phyloP scores from a whole-genome alignment of 208 protist species.

The Paratrypanosoma confusum region DNA sequence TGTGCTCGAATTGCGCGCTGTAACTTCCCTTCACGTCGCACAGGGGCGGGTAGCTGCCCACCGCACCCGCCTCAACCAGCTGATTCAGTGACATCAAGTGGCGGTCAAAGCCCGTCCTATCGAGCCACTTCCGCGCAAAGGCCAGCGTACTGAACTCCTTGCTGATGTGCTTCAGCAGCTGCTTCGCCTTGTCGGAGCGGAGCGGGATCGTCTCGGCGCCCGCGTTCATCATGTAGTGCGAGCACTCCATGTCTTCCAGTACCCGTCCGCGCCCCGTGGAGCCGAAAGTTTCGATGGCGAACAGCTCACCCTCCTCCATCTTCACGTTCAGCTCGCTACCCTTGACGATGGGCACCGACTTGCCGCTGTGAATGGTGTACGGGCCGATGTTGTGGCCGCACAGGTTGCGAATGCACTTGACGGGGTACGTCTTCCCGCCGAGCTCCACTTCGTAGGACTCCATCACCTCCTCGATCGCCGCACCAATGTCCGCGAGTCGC shows the following conservation, averaged over 20 bases:
- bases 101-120: slow-evolving; percentile 87
- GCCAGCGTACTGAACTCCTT: slow-evolving; percentile 93
- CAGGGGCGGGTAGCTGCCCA: slow-evolving; percentile 95
- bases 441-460: slow-evolving; percentile 95
- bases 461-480: slow-evolving; percentile 97
- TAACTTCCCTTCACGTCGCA: slow-evolving; percentile 94
- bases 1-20: slow-evolving; percentile 98
- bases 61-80: slow-evolving; percentile 78
- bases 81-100: slow-evolving; percentile 84
- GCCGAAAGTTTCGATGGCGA: slow-evolving; percentile 99
- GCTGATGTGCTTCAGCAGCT: slow-evolving; percentile 88
- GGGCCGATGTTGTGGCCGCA: slow-evolving; percentile 97
- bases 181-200: slow-evolving; percentile 79
- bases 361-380: slow-evolving; percentile 99
- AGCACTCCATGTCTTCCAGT: slow-evolving; percentile 94
- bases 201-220: slow-evolving; percentile 50
- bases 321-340: slow-evolving; percentile 82
- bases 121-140: slow-evolving; percentile 97
- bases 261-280: slow-evolving; percentile 94
- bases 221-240: slow-evolving; percentile 97
- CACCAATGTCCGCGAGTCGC: slow-evolving; percentile 92
- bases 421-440: slow-evolving; percentile 87
- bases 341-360: slow-evolving; percentile 98
- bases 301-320: slow-evolving; percentile 97
- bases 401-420: slow-evolving; percentile 97